Conservation (phyloP, 2,329 filamentous ascomycete species). For the Penicillium psychrosexuale region DNA sequence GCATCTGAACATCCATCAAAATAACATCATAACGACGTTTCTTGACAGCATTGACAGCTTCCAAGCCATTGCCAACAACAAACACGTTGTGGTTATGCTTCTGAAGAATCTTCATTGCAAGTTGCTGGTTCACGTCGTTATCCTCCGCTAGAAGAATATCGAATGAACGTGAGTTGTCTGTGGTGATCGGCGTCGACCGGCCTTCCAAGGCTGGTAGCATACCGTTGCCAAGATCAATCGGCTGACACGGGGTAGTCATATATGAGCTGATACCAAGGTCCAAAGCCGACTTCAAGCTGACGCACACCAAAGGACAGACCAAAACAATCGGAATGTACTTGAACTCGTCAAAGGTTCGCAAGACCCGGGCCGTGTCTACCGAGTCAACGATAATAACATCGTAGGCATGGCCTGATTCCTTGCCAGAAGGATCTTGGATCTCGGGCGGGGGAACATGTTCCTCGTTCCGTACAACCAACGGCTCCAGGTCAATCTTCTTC, state of each 20-base stretch:
- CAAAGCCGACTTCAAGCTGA: conserved; percentile 87
- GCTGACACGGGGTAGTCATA: conserved; percentile 93
- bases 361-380: conserved; percentile 79
- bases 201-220: conserved; percentile 95
- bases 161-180: conserved; percentile 92
- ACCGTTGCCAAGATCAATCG: conserved; percentile 91
- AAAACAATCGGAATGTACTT: conserved; percentile 97
- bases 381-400: conserved; percentile 96
- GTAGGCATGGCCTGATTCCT: conserved; percentile 61
- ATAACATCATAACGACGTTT: conserved; percentile 92
- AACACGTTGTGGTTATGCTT: conserved; percentile 73
- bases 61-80: conserved; percentile 90
- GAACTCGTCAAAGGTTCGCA: conserved; percentile 88
- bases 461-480: conserved; percentile 78
- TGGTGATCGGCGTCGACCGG: conserved; percentile 81
- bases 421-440: conserved; percentile 49
- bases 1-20: conserved; percentile 99
- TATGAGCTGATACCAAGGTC: conserved; percentile 98
- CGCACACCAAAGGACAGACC: conserved; percentile 80
- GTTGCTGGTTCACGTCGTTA: conserved; percentile 92
- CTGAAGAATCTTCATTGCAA: conserved; percentile 94
- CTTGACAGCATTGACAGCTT: conserved; percentile 90
- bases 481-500: conserved; percentile 71
- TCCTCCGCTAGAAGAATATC: conserved; percentile 95
- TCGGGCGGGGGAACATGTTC: conserved; percentile 60